Evolutionary conservation across 176 grass and related monocot genomes (phyloP), one percentile per base, ranked within the genome.

Genomic region (Zoysia japonica): DNA sequence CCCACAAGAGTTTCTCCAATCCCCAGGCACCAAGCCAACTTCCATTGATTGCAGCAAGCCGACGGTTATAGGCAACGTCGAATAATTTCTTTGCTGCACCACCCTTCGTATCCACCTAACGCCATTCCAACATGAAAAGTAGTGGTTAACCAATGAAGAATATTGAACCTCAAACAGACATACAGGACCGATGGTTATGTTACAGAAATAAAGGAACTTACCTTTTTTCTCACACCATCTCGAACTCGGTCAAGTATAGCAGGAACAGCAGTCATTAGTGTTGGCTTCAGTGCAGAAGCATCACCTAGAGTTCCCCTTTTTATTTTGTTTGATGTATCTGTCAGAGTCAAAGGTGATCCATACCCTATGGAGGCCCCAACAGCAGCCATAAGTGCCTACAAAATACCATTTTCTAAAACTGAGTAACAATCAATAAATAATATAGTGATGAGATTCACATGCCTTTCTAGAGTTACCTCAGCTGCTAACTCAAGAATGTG

Each of bases 401-500:
- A 94, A 74, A 61, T 16, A 40, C 43, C 47, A 38, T 75, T 83
- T 64, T 55, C 71, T 20, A 49, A 78, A 46, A 68, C 5, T 78
- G 20, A 78, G 64, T 68, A 61, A 88, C 74, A 43, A 55, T 69
- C 80, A 77, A 74, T 57, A 68, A 70, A n/a, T 14, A 48, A 84
- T 53, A 69, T 5, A 36, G 6, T 70, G 66, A 82, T 15, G 17
- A 75, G 16, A 78, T 67, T 78, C 65, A 39, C 47, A 70, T 37
- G 17, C 13, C 20, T 49, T 76, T 64, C 39, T 19, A 71, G n/a
- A 81, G 39, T 50, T 80, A 94, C 92, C 92, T 98, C 92, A 77
- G 90, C 92, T 66, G 90, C 96, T 51, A 98, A 72, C 81, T 98
- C 96, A 80, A 98, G 90, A 89, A 98, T 91, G 76, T 98, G 96